phyloP scores from a whole-genome alignment of 2,329 filamentous ascomycete genomes.

The Trichoderma oligosporum region DNA sequence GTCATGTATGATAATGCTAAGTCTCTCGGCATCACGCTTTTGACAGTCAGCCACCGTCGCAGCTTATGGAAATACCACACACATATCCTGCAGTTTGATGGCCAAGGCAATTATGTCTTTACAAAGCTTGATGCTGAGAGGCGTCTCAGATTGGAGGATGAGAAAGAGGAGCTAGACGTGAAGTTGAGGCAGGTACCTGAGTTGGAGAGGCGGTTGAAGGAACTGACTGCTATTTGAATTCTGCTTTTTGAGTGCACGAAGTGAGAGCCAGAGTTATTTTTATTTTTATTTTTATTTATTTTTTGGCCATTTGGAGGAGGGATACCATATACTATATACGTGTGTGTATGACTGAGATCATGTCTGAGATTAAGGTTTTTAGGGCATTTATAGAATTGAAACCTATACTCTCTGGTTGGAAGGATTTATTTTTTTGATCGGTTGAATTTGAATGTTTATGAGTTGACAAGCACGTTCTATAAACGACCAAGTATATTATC shows the following conservation, averaged over 20 bases:
- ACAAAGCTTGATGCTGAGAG: conserved; percentile 84
- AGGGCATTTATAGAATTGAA: background rate
- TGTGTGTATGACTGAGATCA: conserved; percentile 7
- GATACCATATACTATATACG: background rate
- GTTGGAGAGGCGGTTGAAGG: conserved; percentile 76
- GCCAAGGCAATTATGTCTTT: conserved; percentile 87
- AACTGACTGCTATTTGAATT: conserved; percentile 55
- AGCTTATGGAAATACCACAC: conserved; percentile 97
- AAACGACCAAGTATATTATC: too few relatives aligned
- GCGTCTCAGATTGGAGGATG: conserved; percentile 83
- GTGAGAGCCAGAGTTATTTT: too few relatives aligned
- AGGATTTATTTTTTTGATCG: too few relatives aligned
- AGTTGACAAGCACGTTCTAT: too few relatives aligned
- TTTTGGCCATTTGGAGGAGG: background rate
- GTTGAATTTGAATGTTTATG: too few relatives aligned
- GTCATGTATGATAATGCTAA: conserved; percentile 98
- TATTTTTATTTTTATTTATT: too few relatives aligned
- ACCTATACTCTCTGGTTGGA: too few relatives aligned
- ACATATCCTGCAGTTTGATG: conserved; percentile 93
- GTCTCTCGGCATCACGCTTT: conserved; percentile 82
- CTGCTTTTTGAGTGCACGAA: background rate
- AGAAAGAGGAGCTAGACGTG: conserved; percentile 90
- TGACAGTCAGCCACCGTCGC: conserved; percentile 90
- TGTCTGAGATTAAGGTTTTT: background rate
- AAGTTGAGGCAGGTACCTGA: conserved; percentile 82